phyloP scores from a whole-genome alignment of 306 rosid species.

The Boehmeria nivea region DNA sequence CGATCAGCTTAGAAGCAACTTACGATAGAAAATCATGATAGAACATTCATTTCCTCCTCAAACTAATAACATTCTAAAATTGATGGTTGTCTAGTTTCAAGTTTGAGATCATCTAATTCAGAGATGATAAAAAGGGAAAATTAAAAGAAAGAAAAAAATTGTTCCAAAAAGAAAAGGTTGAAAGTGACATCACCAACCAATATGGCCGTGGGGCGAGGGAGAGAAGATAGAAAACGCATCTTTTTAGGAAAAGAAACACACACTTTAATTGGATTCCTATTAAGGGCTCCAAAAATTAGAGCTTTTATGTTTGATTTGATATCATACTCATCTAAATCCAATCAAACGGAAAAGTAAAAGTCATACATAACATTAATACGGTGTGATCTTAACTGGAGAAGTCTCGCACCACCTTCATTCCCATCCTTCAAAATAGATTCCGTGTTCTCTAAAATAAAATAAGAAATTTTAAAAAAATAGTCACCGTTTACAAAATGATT shows the following conservation, averaged over 20 bases:
- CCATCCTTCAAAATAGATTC: too few relatives aligned
- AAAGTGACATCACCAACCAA: constrained; percentile 26
- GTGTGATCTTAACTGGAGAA: too few relatives aligned
- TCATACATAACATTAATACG: too few relatives aligned
- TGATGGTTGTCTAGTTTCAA: too few relatives aligned
- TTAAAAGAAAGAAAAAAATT: background rate
- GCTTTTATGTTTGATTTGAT: constrained; percentile 31
- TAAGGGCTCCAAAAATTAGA: constrained; percentile 22
- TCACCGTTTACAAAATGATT: too few relatives aligned
- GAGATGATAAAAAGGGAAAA: background rate
- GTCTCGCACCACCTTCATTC: too few relatives aligned
- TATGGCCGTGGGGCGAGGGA: constrained; percentile 31
- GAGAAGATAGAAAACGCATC: constrained; percentile 27
- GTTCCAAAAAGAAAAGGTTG: constrained; percentile 3
- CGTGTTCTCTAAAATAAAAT: too few relatives aligned
- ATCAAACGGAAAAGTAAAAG: background rate
- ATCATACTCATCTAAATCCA: constrained; percentile 17
- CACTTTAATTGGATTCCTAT: constrained; percentile 43
- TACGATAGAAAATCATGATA: background rate
- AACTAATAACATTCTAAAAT: too few relatives aligned
- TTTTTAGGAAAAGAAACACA: constrained; percentile 25
- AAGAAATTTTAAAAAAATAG: too few relatives aligned
- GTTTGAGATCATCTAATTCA: background rate
- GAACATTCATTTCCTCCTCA: too few relatives aligned
- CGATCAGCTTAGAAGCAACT: too few relatives aligned